phyloP scores from a whole-genome alignment of 768 basidiomycete species.

The Xerocomellus intermedius region DNA sequence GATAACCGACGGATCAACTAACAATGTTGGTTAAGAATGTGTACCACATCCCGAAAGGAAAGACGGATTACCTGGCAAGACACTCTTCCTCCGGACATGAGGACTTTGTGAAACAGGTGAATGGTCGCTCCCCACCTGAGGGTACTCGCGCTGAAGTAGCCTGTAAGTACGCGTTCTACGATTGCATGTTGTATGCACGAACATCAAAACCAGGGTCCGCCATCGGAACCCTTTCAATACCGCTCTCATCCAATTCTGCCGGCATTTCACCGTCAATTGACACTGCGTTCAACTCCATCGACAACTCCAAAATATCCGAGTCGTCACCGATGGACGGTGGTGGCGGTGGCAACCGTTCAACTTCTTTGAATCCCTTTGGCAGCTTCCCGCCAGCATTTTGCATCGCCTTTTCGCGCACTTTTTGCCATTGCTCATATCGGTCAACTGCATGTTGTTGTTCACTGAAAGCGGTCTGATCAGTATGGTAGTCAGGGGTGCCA shows the following conservation, averaged over 20 bases:
- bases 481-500: neutral
- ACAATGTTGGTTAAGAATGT: slow-evolving; percentile 19
- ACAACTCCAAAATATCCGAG: slow-evolving; percentile 81
- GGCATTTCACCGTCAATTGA: slow-evolving; percentile 67
- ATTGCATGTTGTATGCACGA: slow-evolving; percentile 37
- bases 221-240: slow-evolving; percentile 86
- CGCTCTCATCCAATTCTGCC: slow-evolving; percentile 73
- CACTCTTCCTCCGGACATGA: slow-evolving; percentile 93
- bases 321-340: slow-evolving; percentile 79
- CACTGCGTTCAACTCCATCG: slow-evolving; percentile 84
- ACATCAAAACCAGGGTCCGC: slow-evolving; percentile 88
- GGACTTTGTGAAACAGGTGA: slow-evolving; percentile 58
- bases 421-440: slow-evolving; percentile 90
- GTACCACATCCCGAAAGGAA: slow-evolving; percentile 4
- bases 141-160: slow-evolving; percentile 56
- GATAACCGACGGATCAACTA: slow-evolving; percentile 86
- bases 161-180: slow-evolving; percentile 18
- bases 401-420: slow-evolving; percentile 73
- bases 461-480: slow-evolving; percentile 40
- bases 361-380: slow-evolving; percentile 67
- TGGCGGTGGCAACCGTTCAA: slow-evolving; percentile 71
- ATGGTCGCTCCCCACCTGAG: slow-evolving; percentile 62
- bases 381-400: slow-evolving; percentile 68
- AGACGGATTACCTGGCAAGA: slow-evolving; percentile 69
- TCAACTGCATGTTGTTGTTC: slow-evolving; percentile 84